Base-by-base conservation (phyloP, 768 basidiomycete species). In the Pleurotus tuber-regium region DNA sequence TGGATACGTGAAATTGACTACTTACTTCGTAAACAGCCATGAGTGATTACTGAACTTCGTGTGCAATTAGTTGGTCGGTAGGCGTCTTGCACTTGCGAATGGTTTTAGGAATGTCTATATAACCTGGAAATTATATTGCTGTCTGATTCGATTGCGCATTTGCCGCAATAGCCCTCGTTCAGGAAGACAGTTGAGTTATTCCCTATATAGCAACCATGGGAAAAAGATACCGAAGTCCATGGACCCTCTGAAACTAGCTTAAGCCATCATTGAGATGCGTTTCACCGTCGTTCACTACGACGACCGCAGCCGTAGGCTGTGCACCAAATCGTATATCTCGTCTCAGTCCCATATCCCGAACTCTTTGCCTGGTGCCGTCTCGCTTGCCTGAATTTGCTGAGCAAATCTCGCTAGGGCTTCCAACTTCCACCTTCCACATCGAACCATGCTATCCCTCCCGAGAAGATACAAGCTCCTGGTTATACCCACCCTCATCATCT, bases 401-500 rank as follows among this genome's bases (percentile, higher is more conserved):
- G 46, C 46, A 48, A 48, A 48, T n/a, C 31, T 48, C 31, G 46
- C 12, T n/a, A 43, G 5, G n/a, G 6, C 36, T 16, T 8, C 36
- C 18, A 9, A 29, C 18, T 18, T 29, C 46, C 21, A 26, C 11
- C 31, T 47, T 40, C 48, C 23, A 16, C 31, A 6, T n/a, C 29
- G 14, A 50, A 31, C n/a, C 33, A 26, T 28, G 28, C 56, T 48
- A 5, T 35, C 29, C 18, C 10, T 48, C 8, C 46, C 46, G 19
- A 48, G 23, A 31, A 29, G 60, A 26, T 47, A 51, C 30, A 66
- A 65, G 43, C 31, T 64, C 9, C 54, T 75, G 24, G 48, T 75
- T 44, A 50, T 75, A 28, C 63, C 71, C 23, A 59, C 65, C 9
- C 39, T 70, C 19, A 25, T 76, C 52, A 59, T 70, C 46, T 48